Conservation (phyloP, 176 grass and related monocot species). For the Cenchrus americanus region DNA sequence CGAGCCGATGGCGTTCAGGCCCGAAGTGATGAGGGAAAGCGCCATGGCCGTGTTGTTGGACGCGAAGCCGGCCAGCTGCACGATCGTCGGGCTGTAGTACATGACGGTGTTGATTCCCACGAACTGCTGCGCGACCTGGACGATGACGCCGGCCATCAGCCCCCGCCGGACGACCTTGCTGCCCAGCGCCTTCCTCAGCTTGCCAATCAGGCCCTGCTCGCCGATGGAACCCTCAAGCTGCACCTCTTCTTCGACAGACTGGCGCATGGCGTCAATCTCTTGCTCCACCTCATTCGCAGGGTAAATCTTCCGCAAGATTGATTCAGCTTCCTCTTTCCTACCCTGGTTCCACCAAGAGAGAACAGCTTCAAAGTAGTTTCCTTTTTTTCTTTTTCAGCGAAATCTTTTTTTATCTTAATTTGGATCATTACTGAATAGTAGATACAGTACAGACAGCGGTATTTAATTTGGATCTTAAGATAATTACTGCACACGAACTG, state of each 20-base stretch:
- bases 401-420: background rate
- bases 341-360: constrained; percentile 56
- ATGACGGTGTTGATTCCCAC: constrained; percentile 98
- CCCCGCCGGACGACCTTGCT: constrained; percentile 74
- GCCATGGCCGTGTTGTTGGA: constrained; percentile 85
- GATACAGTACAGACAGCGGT: background rate
- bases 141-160: constrained; percentile 72
- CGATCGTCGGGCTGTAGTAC: constrained; percentile 99
- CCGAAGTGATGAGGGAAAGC: constrained; percentile 87
- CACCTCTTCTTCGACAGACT: constrained; percentile 79
- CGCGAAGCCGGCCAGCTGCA: constrained; percentile 84
- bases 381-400: background rate
- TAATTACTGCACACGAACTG: background rate
- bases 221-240: constrained; percentile 76
- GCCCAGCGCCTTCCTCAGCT: constrained; percentile 74
- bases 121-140: constrained; percentile 91
- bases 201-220: constrained; percentile 52
- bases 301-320: constrained; percentile 88
- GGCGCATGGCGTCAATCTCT: constrained; percentile 80
- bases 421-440: background rate
- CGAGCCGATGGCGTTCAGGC: constrained; percentile 81
- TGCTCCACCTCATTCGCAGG: constrained; percentile 77
- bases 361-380: background rate
- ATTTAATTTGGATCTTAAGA: too few species aligned
- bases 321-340: constrained; percentile 79